phyloP scores from a whole-genome alignment of 352 stramenopile genomes.

The Globisporangium emineosum region DNA sequence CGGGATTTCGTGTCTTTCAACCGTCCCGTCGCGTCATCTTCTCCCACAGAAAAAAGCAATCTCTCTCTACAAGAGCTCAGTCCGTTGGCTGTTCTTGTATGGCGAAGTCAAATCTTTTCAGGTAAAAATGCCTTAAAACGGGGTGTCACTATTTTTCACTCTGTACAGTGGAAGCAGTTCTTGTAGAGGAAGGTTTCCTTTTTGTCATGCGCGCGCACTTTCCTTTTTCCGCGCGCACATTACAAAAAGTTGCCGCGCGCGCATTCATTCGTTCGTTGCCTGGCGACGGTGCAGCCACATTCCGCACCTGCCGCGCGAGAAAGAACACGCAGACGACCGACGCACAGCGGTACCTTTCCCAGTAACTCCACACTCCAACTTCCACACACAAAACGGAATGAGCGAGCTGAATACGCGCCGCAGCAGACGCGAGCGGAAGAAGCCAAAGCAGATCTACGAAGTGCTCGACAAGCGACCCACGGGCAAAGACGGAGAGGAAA shows the following conservation, averaged over 20 bases:
- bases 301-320: not conserved
- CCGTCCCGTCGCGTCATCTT: not conserved
- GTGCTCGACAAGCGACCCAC: constrained; percentile 46
- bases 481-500: constrained; percentile 16
- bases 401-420: constrained; percentile 43
- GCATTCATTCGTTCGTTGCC: constrained; percentile 4
- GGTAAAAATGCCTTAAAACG: constrained; percentile 9
- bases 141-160: not conserved
- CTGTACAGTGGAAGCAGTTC: constrained; percentile 10
- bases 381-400: not conserved
- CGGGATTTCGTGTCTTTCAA: not conserved
- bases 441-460: constrained; percentile 69
- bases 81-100: constrained; percentile 11
- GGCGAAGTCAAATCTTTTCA: constrained; percentile 4
- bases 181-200: constrained; percentile 47
- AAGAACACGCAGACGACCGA: not conserved
- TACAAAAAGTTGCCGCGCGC: constrained; percentile 20
- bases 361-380: not conserved
- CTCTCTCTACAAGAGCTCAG: constrained; percentile 1
- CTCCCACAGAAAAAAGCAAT: constrained; percentile 2
- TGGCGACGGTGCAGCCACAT: not conserved
- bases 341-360: no score
- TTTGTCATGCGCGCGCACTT: constrained; percentile 13
- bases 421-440: constrained; percentile 57
- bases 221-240: constrained; percentile 1